phyloP scores from a whole-genome alignment of 257 asterid species.

The Rubia yunnanensis region DNA sequence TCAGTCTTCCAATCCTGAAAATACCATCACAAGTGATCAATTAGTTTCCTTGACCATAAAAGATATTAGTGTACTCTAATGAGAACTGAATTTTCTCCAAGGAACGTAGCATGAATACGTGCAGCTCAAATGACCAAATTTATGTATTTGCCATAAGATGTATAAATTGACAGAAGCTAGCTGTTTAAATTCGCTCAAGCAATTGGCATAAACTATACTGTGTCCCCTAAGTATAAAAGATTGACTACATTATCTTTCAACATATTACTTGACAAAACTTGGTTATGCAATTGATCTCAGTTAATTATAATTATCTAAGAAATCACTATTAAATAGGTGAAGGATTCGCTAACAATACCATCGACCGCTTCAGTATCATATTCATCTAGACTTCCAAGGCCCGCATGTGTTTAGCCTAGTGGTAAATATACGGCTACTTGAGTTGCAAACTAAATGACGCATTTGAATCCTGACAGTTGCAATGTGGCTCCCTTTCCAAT shows the following conservation, averaged over 20 bases:
- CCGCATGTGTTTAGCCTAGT: too few relatives aligned
- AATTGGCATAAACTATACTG: not conserved
- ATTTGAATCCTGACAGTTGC: too few relatives aligned
- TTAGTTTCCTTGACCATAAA: not conserved
- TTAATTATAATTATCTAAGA: not conserved
- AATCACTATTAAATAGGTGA: not conserved
- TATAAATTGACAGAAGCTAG: not conserved
- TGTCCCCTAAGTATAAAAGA: not conserved
- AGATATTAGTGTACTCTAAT: not conserved
- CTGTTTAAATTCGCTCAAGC: not conserved
- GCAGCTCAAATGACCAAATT: not conserved
- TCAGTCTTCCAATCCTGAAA: conserved; percentile 97
- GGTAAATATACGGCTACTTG: too few relatives aligned
- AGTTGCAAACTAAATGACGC: too few relatives aligned
- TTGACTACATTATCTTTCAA: not conserved
- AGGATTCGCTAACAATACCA: not conserved
- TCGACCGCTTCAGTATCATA: not conserved
- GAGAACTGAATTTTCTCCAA: not conserved
- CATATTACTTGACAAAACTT: not conserved
- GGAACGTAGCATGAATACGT: not conserved
- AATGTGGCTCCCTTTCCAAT: too few relatives aligned
- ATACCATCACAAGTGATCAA: conserved; percentile 2
- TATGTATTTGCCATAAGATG: too few relatives aligned
- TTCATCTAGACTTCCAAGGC: too few relatives aligned
- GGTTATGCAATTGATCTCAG: not conserved